Base-by-base conservation (phyloP, 192 early-diverging fungal genomes). In the Haplosporangium gracile region DNA sequence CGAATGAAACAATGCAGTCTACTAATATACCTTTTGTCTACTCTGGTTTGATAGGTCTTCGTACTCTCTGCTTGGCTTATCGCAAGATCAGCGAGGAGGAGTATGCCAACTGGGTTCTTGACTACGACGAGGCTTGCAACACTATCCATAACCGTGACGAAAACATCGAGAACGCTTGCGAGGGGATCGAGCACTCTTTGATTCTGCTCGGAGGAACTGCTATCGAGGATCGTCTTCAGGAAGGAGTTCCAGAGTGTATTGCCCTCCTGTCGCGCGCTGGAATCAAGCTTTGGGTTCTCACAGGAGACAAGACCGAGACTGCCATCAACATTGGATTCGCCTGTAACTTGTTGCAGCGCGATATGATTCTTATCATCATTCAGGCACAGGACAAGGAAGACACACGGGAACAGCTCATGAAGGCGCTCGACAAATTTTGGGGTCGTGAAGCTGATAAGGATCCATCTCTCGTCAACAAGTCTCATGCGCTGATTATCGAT, bases 281-380 rank as follows among this genome's bases (percentile, higher is more conserved):
- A 26, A 96, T 99, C 80, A 97, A 98, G 88, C 88, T 99, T 49
- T 99, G 98, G 97, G 97, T 99, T 51, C 90, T 99, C 75, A 99
- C 98, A 0, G 98, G 97, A 26, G 97, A 99, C 90, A 99, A 99
- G 89, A 95, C 95, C 65, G 97, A 99, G 80, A 99, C 98, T 0
- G 98, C 98, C 3, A 98, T 99, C 86, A 98, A 98, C 82, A 99
- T 99, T 90, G 98, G 97, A 24, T 96, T 96, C 75, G 95, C 97
- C 22, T 97, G 97, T 90, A 98, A 98, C 75, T 88, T 99, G 63
- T 89, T 99, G 6, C 92, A 94, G 63, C 89, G 90, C 39, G 94
- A 95, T 51, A 98, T 97, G 97, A 92, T 94, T 77, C 88, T 97
- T 20, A 93, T 98, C 10, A 90, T 97, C 38, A 91, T 99, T 49